These are phyloP conservation scores for Cantharellus anzutake DNA, from an alignment of 768 basidiomycete genomes.

Conservation along the genomic window DNA sequence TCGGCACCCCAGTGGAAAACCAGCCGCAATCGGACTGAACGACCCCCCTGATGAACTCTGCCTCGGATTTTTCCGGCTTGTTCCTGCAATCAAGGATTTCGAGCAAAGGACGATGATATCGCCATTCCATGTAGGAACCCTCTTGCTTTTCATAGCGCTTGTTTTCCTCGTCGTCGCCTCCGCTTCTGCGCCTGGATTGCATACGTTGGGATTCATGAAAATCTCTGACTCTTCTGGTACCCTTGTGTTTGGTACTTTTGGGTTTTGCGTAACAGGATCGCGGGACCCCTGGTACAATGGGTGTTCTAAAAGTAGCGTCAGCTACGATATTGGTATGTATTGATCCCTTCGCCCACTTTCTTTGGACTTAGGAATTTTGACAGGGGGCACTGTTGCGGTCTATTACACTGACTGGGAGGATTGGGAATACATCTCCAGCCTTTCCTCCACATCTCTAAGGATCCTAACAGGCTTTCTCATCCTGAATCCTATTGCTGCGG, in stretches of 20 bases:
- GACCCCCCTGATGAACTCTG: too few relatives aligned
- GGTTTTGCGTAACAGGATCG: neutral
- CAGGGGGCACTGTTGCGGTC: too few relatives aligned
- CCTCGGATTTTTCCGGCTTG: too few relatives aligned
- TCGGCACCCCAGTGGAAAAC: too few relatives aligned
- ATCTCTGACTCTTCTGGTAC: neutral
- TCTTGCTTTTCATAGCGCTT: neutral
- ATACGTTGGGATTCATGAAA: neutral
- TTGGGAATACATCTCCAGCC: neutral
- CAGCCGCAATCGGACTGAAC: too few relatives aligned
- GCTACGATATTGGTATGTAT: too few relatives aligned
- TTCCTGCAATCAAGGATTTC: too few relatives aligned
- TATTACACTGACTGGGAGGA: neutral
- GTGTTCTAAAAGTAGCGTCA: too few relatives aligned
- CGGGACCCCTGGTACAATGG: too few relatives aligned
- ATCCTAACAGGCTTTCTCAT: constrained; percentile 15
- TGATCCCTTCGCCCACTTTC: too few relatives aligned
- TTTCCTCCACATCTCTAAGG: constrained; percentile 4
- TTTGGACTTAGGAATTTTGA: too few relatives aligned
- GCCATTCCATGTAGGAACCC: neutral
- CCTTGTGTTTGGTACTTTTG: neutral
- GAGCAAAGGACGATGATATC: neutral
- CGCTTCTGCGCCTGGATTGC: neutral
- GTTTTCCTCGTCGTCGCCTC: neutral
- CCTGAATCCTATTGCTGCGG: constrained; percentile 18